Base-by-base conservation (phyloP, 306 rosid genomes). In the Trifolium subterraneum region DNA sequence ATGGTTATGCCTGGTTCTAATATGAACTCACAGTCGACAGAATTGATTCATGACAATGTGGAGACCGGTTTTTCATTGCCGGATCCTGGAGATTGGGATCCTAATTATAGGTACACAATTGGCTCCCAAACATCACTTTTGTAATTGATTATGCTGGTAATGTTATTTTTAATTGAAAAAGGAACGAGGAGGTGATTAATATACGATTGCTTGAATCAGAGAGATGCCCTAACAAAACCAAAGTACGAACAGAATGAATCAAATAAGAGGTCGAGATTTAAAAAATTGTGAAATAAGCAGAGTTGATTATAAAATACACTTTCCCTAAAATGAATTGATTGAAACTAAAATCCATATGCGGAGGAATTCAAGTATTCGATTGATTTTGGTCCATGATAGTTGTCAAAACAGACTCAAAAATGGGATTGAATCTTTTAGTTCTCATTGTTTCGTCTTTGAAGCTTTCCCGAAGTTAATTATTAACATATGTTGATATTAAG, bases 71-170 rank as follows among this genome's bases (percentile, higher is more conserved):
- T 79, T 47, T 82, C 92, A 6, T 75, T 88, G 86, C 99, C 99
- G 72, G 92, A 95, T 86, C 98, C 98, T 68, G 96, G 93, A 73
- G 99, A 95, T 67, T 95, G 99, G 99, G 99, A 95, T 83, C 99
- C 99, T 64, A 88, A 90, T 80, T 95, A 95, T 74, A 94, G 99
- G 99, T 92, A 87, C 70, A 76, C 35, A 14, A 33, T 41, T 70
- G 60, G 50, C 68, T 83, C 59, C 76, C 7, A 55, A 73, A 45
- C 42, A n/a, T 56, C 56, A 23, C 41, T 25, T 64, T 60, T 41
- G 23, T 68, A 48, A 18, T 70, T 74, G 51, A 61, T 23, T 47
- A 25, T 56, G 6, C 33, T 59, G 38, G 9, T 59, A 36, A 59
- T 27, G 15, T 59, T 59, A 59, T 59, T 27, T 55, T 59, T 59